Percentiles rank a stretch among this genome's conserved stretches.
These are phyloP conservation scores for Aspergillus ochraceoroseus DNA, from an alignment of 2,329 filamentous ascomycete genomes.

Conservation along the genomic window DNA sequence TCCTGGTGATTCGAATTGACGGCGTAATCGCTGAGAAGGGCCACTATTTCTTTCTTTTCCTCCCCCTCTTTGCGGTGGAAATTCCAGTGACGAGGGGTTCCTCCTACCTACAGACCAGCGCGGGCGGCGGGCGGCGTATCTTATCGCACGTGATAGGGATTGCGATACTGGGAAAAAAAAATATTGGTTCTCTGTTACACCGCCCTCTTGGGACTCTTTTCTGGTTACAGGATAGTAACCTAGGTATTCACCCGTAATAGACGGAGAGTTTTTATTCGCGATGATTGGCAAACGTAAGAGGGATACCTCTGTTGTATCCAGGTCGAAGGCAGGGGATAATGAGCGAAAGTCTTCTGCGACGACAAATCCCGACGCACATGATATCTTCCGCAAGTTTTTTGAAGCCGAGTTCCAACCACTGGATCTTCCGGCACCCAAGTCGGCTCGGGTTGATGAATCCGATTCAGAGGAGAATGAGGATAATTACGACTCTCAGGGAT, in stretches of 20 bases:
- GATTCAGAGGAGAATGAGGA: constrained; percentile 20
- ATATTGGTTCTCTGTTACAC: constrained; percentile 1
- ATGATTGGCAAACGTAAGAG: constrained; percentile 50
- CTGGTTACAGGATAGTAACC: too few relatives aligned
- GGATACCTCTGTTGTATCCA: constrained; percentile 32
- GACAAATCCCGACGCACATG: constrained; percentile 56
- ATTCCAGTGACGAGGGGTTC: constrained; percentile 16
- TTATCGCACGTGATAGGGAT: constrained; percentile 40
- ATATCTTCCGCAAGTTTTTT: constrained; percentile 76
- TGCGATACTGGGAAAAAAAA: background rate
- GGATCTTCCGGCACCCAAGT: constrained; percentile 29
- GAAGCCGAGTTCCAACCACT: constrained; percentile 82
- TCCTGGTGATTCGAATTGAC: constrained; percentile 1
- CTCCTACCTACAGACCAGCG: too few relatives aligned
- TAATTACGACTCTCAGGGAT: constrained; percentile 25
- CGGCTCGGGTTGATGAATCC: constrained; percentile 14
- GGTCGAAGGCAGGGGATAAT: constrained; percentile 22
- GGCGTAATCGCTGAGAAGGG: too few relatives aligned
- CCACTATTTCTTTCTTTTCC: too few relatives aligned
- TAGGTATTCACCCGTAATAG: too few relatives aligned
- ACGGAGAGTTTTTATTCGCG: too few relatives aligned
- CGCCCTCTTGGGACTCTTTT: too few relatives aligned
- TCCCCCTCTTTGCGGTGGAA: too few relatives aligned
- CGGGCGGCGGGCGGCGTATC: too few relatives aligned
- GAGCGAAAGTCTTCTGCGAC: constrained; percentile 22